These are phyloP conservation scores for Trichoderma aggressivum DNA, from an alignment of 2,329 filamentous ascomycete genomes.

Conservation along the genomic window DNA sequence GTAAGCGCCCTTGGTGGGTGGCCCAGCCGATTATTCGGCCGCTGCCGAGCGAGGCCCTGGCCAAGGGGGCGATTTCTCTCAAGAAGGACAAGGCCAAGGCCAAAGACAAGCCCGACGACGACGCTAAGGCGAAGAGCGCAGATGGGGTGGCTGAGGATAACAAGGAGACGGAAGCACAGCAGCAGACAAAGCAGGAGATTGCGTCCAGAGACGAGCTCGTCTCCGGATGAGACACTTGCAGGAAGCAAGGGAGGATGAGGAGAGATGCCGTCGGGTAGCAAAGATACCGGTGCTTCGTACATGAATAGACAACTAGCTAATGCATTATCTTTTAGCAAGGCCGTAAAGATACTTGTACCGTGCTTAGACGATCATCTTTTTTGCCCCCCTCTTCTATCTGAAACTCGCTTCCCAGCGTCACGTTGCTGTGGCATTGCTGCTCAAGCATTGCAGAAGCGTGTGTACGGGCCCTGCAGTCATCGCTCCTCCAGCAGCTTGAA, in stretches of 20 bases:
- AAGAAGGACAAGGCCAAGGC: slow-evolving; percentile 69
- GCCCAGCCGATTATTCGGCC: slow-evolving; percentile 84
- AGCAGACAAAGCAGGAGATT: slow-evolving; percentile 20
- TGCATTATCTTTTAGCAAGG: neutral
- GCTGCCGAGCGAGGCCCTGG: slow-evolving; percentile 80
- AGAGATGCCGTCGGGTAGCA: neutral
- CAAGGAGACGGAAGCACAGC: neutral
- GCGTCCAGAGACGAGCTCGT: slow-evolving; percentile 20
- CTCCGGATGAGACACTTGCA: slow-evolving; percentile 14
- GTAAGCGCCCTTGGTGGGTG: slow-evolving; percentile 83
- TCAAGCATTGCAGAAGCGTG: neutral
- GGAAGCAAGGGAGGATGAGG: neutral
- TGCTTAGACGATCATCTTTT: neutral
- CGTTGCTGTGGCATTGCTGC: neutral
- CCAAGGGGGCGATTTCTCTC: slow-evolving; percentile 70
- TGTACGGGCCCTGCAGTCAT: neutral
- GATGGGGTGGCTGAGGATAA: slow-evolving; percentile 6
- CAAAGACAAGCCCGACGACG: slow-evolving; percentile 44
- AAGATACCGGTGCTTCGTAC: neutral
- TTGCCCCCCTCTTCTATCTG: neutral
- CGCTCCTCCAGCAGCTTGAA: neutral
- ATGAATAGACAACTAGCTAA: slow-evolving; percentile 1
- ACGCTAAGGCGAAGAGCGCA: slow-evolving; percentile 30
- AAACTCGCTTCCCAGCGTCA: neutral
- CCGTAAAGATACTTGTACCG: neutral